phyloP scores from a whole-genome alignment of 2,329 filamentous ascomycete species.

The Hymenoscyphus repandus region DNA sequence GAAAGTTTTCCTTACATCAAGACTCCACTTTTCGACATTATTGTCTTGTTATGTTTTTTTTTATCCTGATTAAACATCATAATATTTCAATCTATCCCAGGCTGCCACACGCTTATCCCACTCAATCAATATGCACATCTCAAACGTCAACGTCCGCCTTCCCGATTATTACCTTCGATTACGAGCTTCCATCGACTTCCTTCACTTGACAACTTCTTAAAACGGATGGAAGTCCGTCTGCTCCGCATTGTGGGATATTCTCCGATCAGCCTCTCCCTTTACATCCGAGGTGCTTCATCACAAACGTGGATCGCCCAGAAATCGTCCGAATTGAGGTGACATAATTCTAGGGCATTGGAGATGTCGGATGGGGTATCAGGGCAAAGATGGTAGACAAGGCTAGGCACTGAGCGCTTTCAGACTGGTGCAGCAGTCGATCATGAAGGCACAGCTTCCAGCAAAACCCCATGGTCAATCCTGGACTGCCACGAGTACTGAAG shows the following conservation, averaged over 20 bases:
- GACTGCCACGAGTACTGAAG: constrained; percentile 11
- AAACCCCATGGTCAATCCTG: constrained; percentile 6
- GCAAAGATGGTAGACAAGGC: not conserved
- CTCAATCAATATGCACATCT: not conserved
- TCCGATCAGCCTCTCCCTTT: constrained; percentile 14
- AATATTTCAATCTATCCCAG: not conserved
- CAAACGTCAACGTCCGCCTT: not conserved
- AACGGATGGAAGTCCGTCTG: not conserved
- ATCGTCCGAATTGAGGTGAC: not conserved
- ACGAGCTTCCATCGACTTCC: not conserved
- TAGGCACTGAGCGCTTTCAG: not conserved
- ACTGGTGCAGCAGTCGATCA: too few relatives aligned
- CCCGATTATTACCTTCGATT: not conserved
- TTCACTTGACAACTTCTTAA: not conserved
- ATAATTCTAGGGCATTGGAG: not conserved
- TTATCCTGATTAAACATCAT: not conserved
- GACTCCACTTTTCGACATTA: not conserved
- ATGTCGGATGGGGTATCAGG: not conserved
- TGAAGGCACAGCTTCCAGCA: not conserved
- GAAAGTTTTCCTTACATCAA: not conserved
- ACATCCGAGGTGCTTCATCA: not conserved
- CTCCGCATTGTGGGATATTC: constrained; percentile 1
- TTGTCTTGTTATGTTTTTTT: not conserved
- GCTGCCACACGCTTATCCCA: not conserved
- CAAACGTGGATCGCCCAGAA: not conserved